Evolutionary conservation across 805 yeast species (phyloP), one percentile per base, ranked within the genome.

Genomic region (Komagataella phaffii): DNA sequence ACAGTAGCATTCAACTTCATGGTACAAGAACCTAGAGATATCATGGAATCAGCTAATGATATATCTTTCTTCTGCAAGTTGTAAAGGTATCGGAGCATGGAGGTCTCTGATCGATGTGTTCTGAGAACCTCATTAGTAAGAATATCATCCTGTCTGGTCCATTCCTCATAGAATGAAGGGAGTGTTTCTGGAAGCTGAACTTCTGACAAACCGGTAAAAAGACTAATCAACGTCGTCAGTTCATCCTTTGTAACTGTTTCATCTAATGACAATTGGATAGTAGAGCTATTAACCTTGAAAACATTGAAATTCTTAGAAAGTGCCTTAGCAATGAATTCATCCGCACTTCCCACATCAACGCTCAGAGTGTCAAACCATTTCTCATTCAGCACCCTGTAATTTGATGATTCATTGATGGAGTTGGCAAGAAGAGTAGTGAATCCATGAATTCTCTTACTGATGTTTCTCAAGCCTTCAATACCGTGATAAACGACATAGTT

Each of bases 401-500:
- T 61, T 12, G 67, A 61, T 12, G 62, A 61, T 12, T 64, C 55
- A 7, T 59, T 53, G 50, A 91, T 77, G 23, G 73, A 72, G 2
- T 71, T 59, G 6, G 96, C 96, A 53, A 93, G 74, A 17, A 86
- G 60, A 1, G 83, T 69, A 7, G 98, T 85, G 61, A 78, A 72
- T 1, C 88, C 87, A 65, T 83, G 78, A 18, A 89, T 81, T 61
- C 95, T 77, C 48, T 69, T 64, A 3, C 98, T 91, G 57, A 93
- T 93, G 51, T 78, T 73, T 60, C 73, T 76, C 60, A 93, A 74
- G 10, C 97, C 96, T 58, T 81, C 74, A 12, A 95, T 90, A 44
- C 99, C 99, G 63, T 93, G 99, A 69, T 90, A 93, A 30, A 93
- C 96, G 4, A 90, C 96, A 65, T 91, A 93, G 79, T 85, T 88